Evolutionary conservation across 257 asterid genomes (phyloP).

Genomic region (Linderniella brevidens): DNA sequence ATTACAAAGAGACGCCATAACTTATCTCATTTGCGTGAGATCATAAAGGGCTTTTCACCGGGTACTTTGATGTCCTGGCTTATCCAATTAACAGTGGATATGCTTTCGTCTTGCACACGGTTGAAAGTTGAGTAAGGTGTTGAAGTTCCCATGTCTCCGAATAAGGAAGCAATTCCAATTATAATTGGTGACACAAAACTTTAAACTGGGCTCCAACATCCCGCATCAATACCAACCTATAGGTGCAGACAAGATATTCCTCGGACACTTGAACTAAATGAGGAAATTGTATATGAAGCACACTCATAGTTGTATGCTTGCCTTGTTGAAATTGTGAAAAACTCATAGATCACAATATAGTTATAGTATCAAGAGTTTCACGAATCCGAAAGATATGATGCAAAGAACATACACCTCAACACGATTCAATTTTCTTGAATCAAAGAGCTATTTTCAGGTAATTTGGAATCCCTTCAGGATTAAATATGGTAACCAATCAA

Average conservation of each 20-base stretch:
- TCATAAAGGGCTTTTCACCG: constrained; percentile 59
- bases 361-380: too few species aligned
- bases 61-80: constrained; percentile 57
- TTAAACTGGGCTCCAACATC: constrained; percentile 59
- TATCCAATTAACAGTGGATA: constrained; percentile 76
- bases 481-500: not conserved
- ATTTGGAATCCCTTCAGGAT: not conserved
- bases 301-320: too few species aligned
- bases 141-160: constrained; percentile 96
- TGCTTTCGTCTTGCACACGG: constrained; percentile 67
- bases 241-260: too few species aligned
- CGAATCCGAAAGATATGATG: too few species aligned
- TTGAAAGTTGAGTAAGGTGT: constrained; percentile 60
- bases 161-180: constrained; percentile 55
- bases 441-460: not conserved
- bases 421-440: too few species aligned
- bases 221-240: constrained; percentile 75
- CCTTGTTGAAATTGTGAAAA: too few species aligned
- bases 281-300: too few species aligned
- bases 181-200: constrained; percentile 47
- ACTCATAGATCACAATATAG: too few species aligned
- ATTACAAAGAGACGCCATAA: too few species aligned
- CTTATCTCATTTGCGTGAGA: constrained; percentile 81
- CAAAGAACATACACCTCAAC: not conserved
- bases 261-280: too few species aligned